Evolutionary conservation across 1,284 basidiomycete species (phyloP).

Genomic region (Mycocalia duriaeana): DNA sequence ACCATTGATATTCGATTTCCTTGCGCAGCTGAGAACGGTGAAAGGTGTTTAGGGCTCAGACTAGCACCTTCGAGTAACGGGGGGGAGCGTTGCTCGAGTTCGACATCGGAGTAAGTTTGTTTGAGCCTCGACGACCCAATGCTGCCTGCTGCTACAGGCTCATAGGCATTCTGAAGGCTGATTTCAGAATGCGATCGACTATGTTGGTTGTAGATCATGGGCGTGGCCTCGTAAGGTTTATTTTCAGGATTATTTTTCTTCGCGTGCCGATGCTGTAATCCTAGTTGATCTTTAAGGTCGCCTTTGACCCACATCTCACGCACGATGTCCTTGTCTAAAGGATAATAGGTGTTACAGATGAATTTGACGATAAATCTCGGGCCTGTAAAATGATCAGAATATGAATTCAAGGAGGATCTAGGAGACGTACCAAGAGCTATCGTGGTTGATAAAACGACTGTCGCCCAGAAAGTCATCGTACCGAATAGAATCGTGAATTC

Average conservation of each 20-base stretch:
- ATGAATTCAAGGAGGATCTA: background rate
- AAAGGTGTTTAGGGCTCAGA: slow-evolving; percentile 15
- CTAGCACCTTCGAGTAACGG: background rate
- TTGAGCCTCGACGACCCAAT: no score
- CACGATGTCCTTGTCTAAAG: slow-evolving; percentile 80
- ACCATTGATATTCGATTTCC: slow-evolving; percentile 9
- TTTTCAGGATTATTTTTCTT: slow-evolving; percentile 32
- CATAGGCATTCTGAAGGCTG: slow-evolving; percentile 34
- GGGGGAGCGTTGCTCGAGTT: no score
- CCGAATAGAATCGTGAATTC: slow-evolving; percentile 76
- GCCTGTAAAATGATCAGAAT: slow-evolving; percentile 34
- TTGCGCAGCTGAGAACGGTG: slow-evolving; percentile 17
- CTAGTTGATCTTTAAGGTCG: slow-evolving; percentile 79
- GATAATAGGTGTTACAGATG: slow-evolving; percentile 58
- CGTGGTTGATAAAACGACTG: slow-evolving; percentile 62
- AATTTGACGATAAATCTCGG: slow-evolving; percentile 75
- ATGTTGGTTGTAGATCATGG: slow-evolving; percentile 65
- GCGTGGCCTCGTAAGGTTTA: slow-evolving; percentile 50
- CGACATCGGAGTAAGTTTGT: no score
- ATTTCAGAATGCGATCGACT: slow-evolving; percentile 60
- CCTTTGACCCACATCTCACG: slow-evolving; percentile 88
- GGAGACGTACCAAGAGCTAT: slow-evolving; percentile 62
- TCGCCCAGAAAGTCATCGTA: slow-evolving; percentile 79
- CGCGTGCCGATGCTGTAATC: slow-evolving; percentile 57
- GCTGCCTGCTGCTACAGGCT: slow-evolving; percentile 35